Percentiles rank a stretch among this genome's conserved stretches.
Conservation (phyloP, 2,329 filamentous ascomycete genomes). For the Pezicula neosporulosa region DNA sequence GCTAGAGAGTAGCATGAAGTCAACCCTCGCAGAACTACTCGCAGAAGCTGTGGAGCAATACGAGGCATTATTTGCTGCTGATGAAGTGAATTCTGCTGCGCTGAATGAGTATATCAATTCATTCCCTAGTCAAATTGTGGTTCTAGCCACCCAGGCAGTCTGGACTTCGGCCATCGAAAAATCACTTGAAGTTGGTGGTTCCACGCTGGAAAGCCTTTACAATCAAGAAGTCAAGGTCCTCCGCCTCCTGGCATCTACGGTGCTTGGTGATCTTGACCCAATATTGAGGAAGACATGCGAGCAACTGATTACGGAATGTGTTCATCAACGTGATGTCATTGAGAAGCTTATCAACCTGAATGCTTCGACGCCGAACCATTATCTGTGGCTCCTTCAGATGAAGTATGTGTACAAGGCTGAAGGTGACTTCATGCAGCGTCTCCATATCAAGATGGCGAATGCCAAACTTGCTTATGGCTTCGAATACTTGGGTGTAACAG, state of each 20-base stretch:
- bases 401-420: constrained; percentile 85
- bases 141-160: constrained; percentile 87
- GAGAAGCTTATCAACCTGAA: constrained; percentile 77
- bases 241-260: constrained; percentile 79
- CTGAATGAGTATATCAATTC: constrained; percentile 78
- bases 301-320: constrained; percentile 97
- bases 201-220: constrained; percentile 66
- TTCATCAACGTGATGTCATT: constrained; percentile 93
- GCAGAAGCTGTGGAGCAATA: constrained; percentile 84
- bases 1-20: constrained; percentile 90
- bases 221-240: constrained; percentile 83
- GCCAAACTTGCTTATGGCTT: constrained; percentile 94
- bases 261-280: constrained; percentile 82
- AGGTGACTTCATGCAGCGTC: constrained; percentile 75
- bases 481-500: constrained; percentile 94
- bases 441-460: constrained; percentile 96
- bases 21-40: constrained; percentile 85
- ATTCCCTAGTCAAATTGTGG: constrained; percentile 92
- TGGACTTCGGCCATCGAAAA: constrained; percentile 89
- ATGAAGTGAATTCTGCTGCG: constrained; percentile 64
- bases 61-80: constrained; percentile 69
- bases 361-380: constrained; percentile 74
- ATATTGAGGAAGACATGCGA: constrained; percentile 95
- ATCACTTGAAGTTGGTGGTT: constrained; percentile 69
- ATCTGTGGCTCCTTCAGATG: constrained; percentile 95